Evolutionary conservation across 2,329 filamentous ascomycete genomes (phyloP).

Genomic region (Stagonosporopsis tanaceti): DNA sequence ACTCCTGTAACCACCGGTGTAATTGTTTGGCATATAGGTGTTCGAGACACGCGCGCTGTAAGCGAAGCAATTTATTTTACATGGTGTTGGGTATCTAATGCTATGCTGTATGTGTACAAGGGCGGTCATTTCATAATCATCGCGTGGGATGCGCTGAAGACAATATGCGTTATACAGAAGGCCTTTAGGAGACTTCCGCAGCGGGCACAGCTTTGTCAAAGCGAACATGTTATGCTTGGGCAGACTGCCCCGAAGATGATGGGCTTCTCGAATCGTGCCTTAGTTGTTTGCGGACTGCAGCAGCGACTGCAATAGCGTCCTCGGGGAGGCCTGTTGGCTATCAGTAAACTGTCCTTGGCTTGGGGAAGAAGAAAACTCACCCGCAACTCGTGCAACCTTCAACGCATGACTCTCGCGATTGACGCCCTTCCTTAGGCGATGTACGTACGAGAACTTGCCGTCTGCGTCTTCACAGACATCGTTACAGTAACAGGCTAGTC

Average conservation of each 20-base stretch:
- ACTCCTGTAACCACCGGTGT: conserved; percentile 1
- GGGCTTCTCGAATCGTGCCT: conserved; percentile 15
- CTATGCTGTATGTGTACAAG: neutral
- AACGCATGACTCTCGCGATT: conserved; percentile 90
- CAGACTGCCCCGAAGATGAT: neutral
- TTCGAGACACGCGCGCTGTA: conserved; percentile 4
- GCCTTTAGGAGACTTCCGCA: neutral
- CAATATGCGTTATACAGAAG: neutral
- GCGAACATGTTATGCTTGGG: neutral
- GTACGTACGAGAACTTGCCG: conserved; percentile 79
- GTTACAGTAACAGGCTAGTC: conserved; percentile 83
- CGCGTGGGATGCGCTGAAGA: neutral
- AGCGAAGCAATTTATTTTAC: conserved; percentile 8
- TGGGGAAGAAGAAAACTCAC: conserved; percentile 32
- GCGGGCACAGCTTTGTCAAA: neutral
- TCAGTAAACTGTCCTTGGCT: conserved; percentile 9
- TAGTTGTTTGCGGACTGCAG: conserved; percentile 59
- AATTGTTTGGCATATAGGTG: neutral
- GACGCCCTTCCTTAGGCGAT: conserved; percentile 80
- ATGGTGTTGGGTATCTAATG: conserved; percentile 15
- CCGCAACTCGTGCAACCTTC: conserved; percentile 90
- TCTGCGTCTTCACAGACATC: conserved; percentile 78
- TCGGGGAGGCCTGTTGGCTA: conserved; percentile 68
- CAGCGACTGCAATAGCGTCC: conserved; percentile 73
- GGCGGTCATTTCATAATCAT: neutral